Evolutionary conservation across 495 filamentous ascomycete species (phyloP).

Genomic region (Penicillium egyptiacum): DNA sequence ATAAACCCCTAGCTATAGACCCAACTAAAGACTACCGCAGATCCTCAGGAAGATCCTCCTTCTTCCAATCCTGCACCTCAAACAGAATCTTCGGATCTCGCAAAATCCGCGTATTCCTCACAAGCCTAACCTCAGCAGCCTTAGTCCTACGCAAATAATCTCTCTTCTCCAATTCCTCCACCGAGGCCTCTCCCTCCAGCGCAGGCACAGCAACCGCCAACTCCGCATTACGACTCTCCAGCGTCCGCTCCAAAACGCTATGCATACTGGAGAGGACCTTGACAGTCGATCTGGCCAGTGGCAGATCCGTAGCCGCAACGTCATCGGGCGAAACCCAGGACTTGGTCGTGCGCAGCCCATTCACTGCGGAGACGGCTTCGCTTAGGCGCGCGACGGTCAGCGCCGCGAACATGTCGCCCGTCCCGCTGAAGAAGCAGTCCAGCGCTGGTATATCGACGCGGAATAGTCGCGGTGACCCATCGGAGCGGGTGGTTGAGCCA

Average conservation of each 20-base stretch:
- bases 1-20: not conserved
- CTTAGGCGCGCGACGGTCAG: constrained; percentile 85
- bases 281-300: constrained; percentile 77
- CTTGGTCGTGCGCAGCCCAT: constrained; percentile 44
- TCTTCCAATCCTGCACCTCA: constrained; percentile 37
- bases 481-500: constrained; percentile 67
- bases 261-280: constrained; percentile 95
- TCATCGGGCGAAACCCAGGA: constrained; percentile 71
- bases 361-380: constrained; percentile 61
- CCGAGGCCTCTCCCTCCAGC: constrained; percentile 24
- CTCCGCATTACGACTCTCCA: constrained; percentile 61
- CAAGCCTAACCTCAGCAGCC: constrained; percentile 77
- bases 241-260: constrained; percentile 73
- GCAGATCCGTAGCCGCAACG: constrained; percentile 66
- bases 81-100: constrained; percentile 55
- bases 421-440: constrained; percentile 91
- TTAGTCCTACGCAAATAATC: constrained; percentile 66
- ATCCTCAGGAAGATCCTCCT: constrained; percentile 33
- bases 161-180: constrained; percentile 59
- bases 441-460: constrained; percentile 80
- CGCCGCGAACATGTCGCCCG: constrained; percentile 97
- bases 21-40: constrained; percentile 15
- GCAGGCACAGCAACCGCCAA: constrained; percentile 29
- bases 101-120: constrained; percentile 67
- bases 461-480: constrained; percentile 71